Conservation (phyloP, 1,139 yeast species). For the Yamadazyma friedrichii region DNA sequence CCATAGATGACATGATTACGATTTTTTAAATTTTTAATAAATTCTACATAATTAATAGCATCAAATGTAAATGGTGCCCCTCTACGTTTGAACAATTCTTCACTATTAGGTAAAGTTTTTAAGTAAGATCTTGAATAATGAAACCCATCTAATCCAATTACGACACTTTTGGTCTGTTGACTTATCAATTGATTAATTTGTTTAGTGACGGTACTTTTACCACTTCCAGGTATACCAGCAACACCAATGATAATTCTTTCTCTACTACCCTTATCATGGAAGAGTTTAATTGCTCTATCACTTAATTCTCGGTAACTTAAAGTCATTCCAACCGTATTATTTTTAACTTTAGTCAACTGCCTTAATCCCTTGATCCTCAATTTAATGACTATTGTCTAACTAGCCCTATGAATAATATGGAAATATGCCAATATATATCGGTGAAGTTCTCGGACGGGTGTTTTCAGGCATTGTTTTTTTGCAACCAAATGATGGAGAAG, state of each 20-base stretch:
- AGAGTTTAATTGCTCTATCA: slow-evolving; percentile 4
- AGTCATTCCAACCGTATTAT: too few species aligned
- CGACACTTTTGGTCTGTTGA: slow-evolving; percentile 25
- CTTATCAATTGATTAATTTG: slow-evolving; percentile 19
- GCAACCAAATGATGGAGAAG: background rate
- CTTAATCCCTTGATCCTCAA: too few species aligned
- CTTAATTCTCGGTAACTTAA: slow-evolving; percentile 1
- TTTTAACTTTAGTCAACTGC: too few species aligned
- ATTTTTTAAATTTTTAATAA: slow-evolving; percentile 20
- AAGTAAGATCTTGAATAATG: slow-evolving; percentile 65
- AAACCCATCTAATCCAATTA: slow-evolving; percentile 67
- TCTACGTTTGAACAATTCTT: slow-evolving; percentile 59
- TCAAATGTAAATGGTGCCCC: slow-evolving; percentile 91
- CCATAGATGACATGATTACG: slow-evolving; percentile 25
- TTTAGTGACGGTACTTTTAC: slow-evolving; percentile 68
- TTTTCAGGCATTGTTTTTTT: background rate
- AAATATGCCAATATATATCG: background rate
- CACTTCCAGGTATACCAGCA: slow-evolving; percentile 83
- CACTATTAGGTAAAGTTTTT: slow-evolving; percentile 50
- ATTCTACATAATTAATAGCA: slow-evolving; percentile 36
- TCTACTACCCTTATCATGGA: background rate
- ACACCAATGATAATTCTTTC: slow-evolving; percentile 53
- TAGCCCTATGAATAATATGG: too few species aligned
- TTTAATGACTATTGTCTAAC: too few species aligned
- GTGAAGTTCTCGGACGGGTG: slow-evolving; percentile 1